Base-by-base conservation (phyloP, 164 flowering plant genomes). In the Paratinospora sagittata region DNA sequence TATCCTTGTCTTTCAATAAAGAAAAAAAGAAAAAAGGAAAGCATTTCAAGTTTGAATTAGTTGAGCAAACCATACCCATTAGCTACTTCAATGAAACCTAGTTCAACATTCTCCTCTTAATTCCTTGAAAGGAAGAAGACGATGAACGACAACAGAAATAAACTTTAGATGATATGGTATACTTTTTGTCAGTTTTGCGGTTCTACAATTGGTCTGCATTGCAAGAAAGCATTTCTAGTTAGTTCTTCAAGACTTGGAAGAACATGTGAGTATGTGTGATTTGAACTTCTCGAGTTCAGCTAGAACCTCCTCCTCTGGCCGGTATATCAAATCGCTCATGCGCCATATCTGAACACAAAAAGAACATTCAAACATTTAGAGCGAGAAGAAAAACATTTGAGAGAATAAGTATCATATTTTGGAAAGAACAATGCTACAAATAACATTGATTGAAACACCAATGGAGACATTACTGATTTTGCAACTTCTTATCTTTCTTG, bases 281-380 rank as follows among this genome's bases (percentile, higher is more conserved):
- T 89, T 92, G 87, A 89, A 95, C 74, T 92, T 86, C 74, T 91
- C 96, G 3, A 95, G 91, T 85, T 92, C 98, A 7, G 85, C 82
- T 70, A 92, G 68, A 70, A 92, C 97, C 74, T 90, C 98, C 9
- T 92, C 97, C 73, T 89, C 92, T 0, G 97, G 94, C 75, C 97
- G 75, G 81, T 92, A 92, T 41, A 95, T 82, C 83, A 95, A 75
- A 75, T 95, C 98, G 27, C 86, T 92, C 93, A 92, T 90, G n/a
- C 98, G 93, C 98, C 98, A 92, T 70, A 91, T 86, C 97, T 92
- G 88, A 71, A 70, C 63, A 69, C 61, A 33, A 6, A 52, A 52
- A 21, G 23, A 7, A 55, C 21, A 19, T 23, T 55, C 61, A 55
- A 21, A 6, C 8, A 19, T 5, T 55, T n/a, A 23, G 21, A 19